These are phyloP conservation scores for Fusarium metavorans DNA, from an alignment of 2,329 filamentous ascomycete species.

Conservation along the genomic window DNA sequence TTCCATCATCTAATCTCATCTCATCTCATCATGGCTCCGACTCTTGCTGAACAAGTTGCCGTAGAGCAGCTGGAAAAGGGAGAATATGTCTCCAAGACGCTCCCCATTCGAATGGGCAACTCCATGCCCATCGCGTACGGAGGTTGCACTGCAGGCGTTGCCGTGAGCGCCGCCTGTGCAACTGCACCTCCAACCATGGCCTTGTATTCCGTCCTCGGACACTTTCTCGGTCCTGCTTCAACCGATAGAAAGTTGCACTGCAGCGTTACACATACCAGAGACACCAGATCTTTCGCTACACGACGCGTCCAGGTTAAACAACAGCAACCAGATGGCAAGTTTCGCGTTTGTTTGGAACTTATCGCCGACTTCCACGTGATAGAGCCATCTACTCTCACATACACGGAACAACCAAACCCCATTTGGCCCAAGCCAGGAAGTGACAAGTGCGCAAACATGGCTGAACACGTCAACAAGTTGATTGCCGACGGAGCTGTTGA, in stretches of 20 bases:
- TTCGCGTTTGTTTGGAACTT: slow-evolving; percentile 56
- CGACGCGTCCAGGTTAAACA: slow-evolving; percentile 60
- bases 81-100: slow-evolving; percentile 43
- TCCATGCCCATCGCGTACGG: slow-evolving; percentile 56
- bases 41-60: slow-evolving; percentile 35
- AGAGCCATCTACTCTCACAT: slow-evolving; percentile 54
- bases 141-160: slow-evolving; percentile 56
- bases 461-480: slow-evolving; percentile 21
- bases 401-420: slow-evolving; percentile 51
- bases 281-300: slow-evolving; percentile 62
- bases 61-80: slow-evolving; percentile 36
- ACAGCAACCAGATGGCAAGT: slow-evolving; percentile 49
- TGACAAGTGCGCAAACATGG: slow-evolving; percentile 38
- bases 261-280: slow-evolving; percentile 52
- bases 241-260: slow-evolving; percentile 53
- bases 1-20: not conserved
- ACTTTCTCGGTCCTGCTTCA: slow-evolving; percentile 60
- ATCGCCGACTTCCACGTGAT: slow-evolving; percentile 60
- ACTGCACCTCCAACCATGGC: slow-evolving; percentile 53
- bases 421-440: slow-evolving; percentile 44
- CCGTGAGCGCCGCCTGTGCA: slow-evolving; percentile 55
- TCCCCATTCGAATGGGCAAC: slow-evolving; percentile 49
- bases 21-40: slow-evolving; percentile 8
- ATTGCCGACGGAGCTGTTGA: slow-evolving; percentile 42
- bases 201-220: slow-evolving; percentile 60